These are phyloP conservation scores for Penicillium janthinellum DNA, from an alignment of 2,329 filamentous ascomycete species.

Conservation along the genomic window DNA sequence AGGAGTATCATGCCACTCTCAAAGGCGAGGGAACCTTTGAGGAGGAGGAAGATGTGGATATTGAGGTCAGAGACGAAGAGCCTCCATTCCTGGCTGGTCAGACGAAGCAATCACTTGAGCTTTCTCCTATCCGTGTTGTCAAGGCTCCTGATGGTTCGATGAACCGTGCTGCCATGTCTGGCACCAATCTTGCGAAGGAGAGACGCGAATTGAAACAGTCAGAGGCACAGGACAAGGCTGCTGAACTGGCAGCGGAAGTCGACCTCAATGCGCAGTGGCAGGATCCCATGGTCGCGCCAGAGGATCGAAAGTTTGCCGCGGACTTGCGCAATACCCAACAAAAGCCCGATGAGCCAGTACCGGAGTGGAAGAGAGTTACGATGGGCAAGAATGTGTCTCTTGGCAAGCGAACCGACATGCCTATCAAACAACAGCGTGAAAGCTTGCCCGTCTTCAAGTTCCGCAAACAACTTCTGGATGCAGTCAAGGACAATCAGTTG, in stretches of 20 bases:
- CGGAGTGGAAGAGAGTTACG: conserved; percentile 89
- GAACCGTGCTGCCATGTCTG: conserved; percentile 93
- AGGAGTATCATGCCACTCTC: conserved; percentile 87
- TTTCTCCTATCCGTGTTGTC: conserved; percentile 93
- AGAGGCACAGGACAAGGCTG: conserved; percentile 76
- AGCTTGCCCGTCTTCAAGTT: conserved; percentile 87
- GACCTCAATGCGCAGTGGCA: conserved; percentile 92
- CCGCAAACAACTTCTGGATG: conserved; percentile 81
- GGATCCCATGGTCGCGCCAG: conserved; percentile 88
- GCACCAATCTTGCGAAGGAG: conserved; percentile 84
- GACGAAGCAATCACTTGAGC: conserved; percentile 91
- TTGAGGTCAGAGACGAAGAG: conserved; percentile 94
- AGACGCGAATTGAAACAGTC: conserved; percentile 85
- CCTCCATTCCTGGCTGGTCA: conserved; percentile 94
- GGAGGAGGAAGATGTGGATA: conserved; percentile 94
- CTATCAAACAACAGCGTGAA: conserved; percentile 93
- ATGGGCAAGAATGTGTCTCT: conserved; percentile 77
- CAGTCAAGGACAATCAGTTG: conserved; percentile 83
- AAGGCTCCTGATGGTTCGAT: conserved; percentile 98
- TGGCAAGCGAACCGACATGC: conserved; percentile 84
- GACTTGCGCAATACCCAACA: conserved; percentile 72
- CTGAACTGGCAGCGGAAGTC: conserved; percentile 73
- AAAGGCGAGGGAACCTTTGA: conserved; percentile 86
- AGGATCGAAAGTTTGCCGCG: conserved; percentile 83
- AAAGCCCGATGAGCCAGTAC: conserved; percentile 67